These are phyloP conservation scores for Penicillium sp. DNA, from an alignment of 2,329 filamentous ascomycete genomes.

Conservation along the genomic window DNA sequence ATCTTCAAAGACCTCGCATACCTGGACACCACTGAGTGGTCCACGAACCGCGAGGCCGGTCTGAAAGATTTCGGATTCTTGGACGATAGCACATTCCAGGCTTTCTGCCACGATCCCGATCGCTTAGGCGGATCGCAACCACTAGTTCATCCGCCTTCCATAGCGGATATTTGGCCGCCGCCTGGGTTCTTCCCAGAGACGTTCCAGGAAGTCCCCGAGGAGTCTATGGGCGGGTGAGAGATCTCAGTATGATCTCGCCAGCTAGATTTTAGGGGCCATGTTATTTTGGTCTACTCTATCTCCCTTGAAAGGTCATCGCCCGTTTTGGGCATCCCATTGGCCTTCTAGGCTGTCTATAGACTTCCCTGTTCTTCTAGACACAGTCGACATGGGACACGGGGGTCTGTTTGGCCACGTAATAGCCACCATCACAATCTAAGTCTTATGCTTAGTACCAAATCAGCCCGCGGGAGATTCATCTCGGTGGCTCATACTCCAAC, in stretches of 20 bases:
- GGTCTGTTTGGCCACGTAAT: neutral
- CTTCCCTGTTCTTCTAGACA: neutral
- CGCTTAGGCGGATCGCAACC: constrained; percentile 39
- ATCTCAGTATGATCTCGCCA: neutral
- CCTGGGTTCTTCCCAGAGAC: constrained; percentile 45
- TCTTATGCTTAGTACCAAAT: neutral
- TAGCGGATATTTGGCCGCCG: constrained; percentile 46
- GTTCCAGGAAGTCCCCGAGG: constrained; percentile 32
- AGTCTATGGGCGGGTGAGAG: constrained; percentile 2
- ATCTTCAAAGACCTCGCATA: constrained; percentile 49
- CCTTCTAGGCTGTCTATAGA: neutral
- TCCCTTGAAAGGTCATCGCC: neutral
- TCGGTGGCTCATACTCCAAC: neutral
- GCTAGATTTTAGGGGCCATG: neutral
- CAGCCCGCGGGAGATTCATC: neutral
- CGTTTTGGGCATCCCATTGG: neutral
- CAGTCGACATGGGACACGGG: neutral
- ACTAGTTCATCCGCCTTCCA: constrained; percentile 40
- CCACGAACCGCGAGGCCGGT: constrained; percentile 42
- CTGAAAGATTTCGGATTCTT: constrained; percentile 47
- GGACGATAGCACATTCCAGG: constrained; percentile 47
- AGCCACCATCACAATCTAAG: neutral
- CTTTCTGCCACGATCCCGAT: constrained; percentile 48
- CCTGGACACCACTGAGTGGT: constrained; percentile 48
- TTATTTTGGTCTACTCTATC: neutral